Evolutionary conservation across 192 early-diverging fungal genomes (phyloP).

Genomic region (Haplosporangium gracile): DNA sequence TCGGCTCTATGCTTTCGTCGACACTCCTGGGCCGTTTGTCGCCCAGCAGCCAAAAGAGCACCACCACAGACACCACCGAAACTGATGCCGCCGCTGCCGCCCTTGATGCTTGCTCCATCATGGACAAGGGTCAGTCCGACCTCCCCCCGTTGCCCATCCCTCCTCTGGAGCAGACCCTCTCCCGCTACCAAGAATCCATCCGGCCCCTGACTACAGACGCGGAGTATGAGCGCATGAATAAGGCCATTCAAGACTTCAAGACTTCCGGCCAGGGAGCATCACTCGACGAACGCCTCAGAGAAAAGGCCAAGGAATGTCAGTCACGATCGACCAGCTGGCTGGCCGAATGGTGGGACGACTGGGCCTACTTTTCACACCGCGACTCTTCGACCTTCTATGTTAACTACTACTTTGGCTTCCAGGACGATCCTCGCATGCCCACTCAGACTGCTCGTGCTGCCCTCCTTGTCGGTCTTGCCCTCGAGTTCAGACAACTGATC

Average conservation of each 20-base stretch:
- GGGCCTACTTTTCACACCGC: slow-evolving; percentile 47
- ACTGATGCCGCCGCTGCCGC: not conserved
- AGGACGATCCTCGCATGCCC: slow-evolving; percentile 48
- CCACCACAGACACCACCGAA: not conserved
- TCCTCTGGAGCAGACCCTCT: slow-evolving; percentile 65
- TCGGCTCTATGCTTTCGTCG: not conserved
- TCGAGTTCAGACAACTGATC: slow-evolving; percentile 49
- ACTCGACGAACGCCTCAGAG: slow-evolving; percentile 55
- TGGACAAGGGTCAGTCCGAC: slow-evolving; percentile 49
- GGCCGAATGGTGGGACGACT: slow-evolving; percentile 59
- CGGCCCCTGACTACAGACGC: slow-evolving; percentile 59
- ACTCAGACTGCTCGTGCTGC: slow-evolving; percentile 53
- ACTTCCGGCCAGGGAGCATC: slow-evolving; percentile 24
- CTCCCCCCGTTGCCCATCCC: slow-evolving; percentile 68
- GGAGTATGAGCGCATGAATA: slow-evolving; percentile 63
- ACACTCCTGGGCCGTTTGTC: not conserved
- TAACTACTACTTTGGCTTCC: slow-evolving; percentile 57
- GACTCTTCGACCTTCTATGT: slow-evolving; percentile 56
- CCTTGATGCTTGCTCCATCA: slow-evolving; percentile 18
- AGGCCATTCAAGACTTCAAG: slow-evolving; percentile 63
- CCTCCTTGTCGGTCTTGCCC: slow-evolving; percentile 47
- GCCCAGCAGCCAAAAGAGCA: not conserved
- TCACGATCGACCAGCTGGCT: slow-evolving; percentile 58
- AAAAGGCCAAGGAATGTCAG: slow-evolving; percentile 61
- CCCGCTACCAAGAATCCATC: slow-evolving; percentile 62